Evolutionary conservation across 2,329 filamentous ascomycete species (phyloP).

Genomic region (Aspergillus costaricaensis): DNA sequence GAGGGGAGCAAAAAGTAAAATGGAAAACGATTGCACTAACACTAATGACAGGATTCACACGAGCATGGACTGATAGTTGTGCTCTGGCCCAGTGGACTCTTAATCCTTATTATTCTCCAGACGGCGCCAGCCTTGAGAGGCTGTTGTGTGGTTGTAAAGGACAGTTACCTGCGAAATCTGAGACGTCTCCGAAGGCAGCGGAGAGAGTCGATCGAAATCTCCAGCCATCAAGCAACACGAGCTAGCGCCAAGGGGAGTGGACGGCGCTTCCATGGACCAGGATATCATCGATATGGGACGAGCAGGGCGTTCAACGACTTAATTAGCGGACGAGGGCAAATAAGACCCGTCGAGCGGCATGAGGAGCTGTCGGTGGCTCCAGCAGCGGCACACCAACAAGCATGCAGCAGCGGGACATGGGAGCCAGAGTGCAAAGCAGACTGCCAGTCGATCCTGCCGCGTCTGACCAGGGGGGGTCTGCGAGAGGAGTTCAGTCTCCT

Average conservation of each 20-base stretch:
- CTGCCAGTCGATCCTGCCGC: slow-evolving; percentile 10
- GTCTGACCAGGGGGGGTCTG: background rate
- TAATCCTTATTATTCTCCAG: slow-evolving; percentile 7
- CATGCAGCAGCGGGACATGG: slow-evolving; percentile 24
- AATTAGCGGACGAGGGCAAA: slow-evolving; percentile 35
- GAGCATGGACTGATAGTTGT: background rate
- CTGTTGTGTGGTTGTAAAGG: slow-evolving; percentile 10
- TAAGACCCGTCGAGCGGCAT: slow-evolving; percentile 25
- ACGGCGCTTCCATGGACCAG: slow-evolving; percentile 30
- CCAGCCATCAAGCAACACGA: slow-evolving; percentile 33
- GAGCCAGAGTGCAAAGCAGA: slow-evolving; percentile 15
- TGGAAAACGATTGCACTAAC: slow-evolving; percentile 8
- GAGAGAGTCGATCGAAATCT: slow-evolving; percentile 34
- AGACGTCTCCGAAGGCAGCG: slow-evolving; percentile 29
- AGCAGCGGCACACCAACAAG: slow-evolving; percentile 34
- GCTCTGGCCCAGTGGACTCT: background rate
- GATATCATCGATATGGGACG: slow-evolving; percentile 16
- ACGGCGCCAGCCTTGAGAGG: slow-evolving; percentile 12
- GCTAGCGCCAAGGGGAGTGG: slow-evolving; percentile 29
- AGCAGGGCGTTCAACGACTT: slow-evolving; percentile 23
- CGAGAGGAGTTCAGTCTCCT: slow-evolving; percentile 3
- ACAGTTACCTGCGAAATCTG: slow-evolving; percentile 8
- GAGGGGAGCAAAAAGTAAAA: slow-evolving; percentile 9
- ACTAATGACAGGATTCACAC: slow-evolving; percentile 1
- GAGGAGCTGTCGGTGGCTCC: slow-evolving; percentile 25